phyloP scores from a whole-genome alignment of 2,329 filamentous ascomycete genomes.

The Sporothrix globosa region DNA sequence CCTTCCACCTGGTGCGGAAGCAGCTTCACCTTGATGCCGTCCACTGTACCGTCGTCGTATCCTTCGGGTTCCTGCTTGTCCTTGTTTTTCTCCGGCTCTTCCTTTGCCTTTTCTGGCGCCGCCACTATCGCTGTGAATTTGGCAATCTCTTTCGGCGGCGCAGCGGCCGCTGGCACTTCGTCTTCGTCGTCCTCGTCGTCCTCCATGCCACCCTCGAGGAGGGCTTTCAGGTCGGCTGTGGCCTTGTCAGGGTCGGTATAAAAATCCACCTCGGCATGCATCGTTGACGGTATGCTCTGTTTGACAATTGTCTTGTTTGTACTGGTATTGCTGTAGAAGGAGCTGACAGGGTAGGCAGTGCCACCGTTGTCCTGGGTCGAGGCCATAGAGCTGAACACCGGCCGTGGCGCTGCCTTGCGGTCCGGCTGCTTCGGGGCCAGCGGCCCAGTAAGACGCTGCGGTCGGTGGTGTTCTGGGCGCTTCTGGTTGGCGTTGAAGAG shows the following conservation, averaged over 20 bases:
- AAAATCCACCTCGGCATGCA: constrained; percentile 40
- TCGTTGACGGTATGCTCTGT: constrained; percentile 8
- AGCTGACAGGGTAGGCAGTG: constrained; percentile 35
- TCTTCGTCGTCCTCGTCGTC: constrained; percentile 65
- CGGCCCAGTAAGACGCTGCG: constrained; percentile 53
- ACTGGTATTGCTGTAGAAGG: constrained; percentile 39
- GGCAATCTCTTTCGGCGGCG: background rate
- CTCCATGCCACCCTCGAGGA: constrained; percentile 81
- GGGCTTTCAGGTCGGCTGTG: constrained; percentile 74
- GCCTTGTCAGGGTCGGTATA: constrained; percentile 75
- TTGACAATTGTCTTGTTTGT: constrained; percentile 14
- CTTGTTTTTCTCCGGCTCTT: constrained; percentile 59
- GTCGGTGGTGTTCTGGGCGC: constrained; percentile 61
- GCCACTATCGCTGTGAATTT: background rate
- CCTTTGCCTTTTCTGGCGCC: constrained; percentile 28
- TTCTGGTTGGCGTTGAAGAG: constrained; percentile 57
- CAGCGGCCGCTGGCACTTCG: constrained; percentile 38
- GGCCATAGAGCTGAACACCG: constrained; percentile 53
- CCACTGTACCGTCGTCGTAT: constrained; percentile 59
- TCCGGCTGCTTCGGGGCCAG: constrained; percentile 53
- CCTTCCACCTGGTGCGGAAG: constrained; percentile 94
- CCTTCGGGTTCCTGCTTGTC: constrained; percentile 51
- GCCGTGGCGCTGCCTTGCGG: constrained; percentile 51
- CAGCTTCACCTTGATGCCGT: constrained; percentile 83
- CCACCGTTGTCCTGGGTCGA: constrained; percentile 39